A percentile compares a stretch with the other conserved stretches of the same genome.
These are phyloP conservation scores for Scheffersomyces parashehatae DNA, from an alignment of 1,139 yeast genomes.

Conservation along the genomic window DNA sequence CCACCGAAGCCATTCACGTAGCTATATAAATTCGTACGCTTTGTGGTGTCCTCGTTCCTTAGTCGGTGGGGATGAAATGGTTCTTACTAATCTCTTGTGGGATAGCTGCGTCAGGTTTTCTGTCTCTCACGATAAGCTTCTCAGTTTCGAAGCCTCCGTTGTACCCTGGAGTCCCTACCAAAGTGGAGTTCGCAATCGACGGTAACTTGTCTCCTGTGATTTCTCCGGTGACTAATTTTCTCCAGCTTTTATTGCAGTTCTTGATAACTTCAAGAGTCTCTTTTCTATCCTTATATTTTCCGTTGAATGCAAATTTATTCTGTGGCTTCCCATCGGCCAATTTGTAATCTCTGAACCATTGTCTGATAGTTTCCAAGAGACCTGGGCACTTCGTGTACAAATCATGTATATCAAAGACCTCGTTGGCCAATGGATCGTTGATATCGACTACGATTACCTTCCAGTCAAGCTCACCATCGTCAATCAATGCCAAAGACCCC, in stretches of 20 bases:
- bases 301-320: constrained; percentile 83
- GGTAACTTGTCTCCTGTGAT: constrained; percentile 38
- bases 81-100: constrained; percentile 37
- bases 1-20: too few species aligned
- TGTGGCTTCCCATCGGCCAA: constrained; percentile 89
- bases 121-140: constrained; percentile 15
- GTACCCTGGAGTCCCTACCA: constrained; percentile 11
- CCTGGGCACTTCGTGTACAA: constrained; percentile 79
- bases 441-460: constrained; percentile 77
- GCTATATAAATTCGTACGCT: too few species aligned
- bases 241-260: constrained; percentile 77
- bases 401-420: constrained; percentile 73
- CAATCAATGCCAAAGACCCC: constrained; percentile 85
- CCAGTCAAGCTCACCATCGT: constrained; percentile 96
- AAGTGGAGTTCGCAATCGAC: constrained; percentile 13
- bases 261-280: constrained; percentile 72
- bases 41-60: neutral
- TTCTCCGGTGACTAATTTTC: constrained; percentile 55
- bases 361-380: constrained; percentile 75
- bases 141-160: constrained; percentile 16
- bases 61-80: constrained; percentile 19
- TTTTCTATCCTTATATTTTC: constrained; percentile 70
- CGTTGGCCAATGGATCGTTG: constrained; percentile 73
- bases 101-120: constrained; percentile 29
- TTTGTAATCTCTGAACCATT: constrained; percentile 91